A percentile compares a stretch with the other conserved stretches of the same genome.
These are phyloP conservation scores for Coprinopsis cinerea DNA, from an alignment of 768 basidiomycete genomes.

Conservation along the genomic window DNA sequence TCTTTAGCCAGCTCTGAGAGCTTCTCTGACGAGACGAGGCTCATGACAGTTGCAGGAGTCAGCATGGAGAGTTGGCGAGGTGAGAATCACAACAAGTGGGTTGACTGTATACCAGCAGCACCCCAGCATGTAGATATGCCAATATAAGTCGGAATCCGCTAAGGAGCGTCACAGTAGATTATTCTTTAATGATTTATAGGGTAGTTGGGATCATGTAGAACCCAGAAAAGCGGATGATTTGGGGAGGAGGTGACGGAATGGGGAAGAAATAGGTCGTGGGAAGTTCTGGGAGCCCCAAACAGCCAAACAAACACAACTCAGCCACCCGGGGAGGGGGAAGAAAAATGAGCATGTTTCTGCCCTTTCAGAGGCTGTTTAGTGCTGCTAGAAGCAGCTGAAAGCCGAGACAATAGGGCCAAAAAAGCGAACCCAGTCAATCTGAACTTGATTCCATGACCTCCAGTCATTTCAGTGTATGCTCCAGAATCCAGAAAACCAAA, in stretches of 20 bases:
- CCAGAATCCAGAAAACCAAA: too few relatives aligned
- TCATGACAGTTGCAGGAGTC: conserved; percentile 1
- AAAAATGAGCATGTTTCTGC: background rate
- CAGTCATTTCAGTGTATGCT: too few relatives aligned
- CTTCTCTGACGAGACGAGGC: conserved; percentile 8
- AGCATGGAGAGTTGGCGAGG: background rate
- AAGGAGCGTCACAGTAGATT: conserved; percentile 11
- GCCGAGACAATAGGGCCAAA: too few relatives aligned
- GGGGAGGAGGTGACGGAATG: background rate
- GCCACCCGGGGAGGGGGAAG: too few relatives aligned
- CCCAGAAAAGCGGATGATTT: background rate
- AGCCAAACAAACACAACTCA: too few relatives aligned
- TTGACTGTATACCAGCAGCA: background rate
- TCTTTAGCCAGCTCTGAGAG: conserved; percentile 23
- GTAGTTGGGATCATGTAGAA: background rate
- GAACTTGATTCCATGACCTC: too few relatives aligned
- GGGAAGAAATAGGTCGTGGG: background rate
- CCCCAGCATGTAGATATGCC: too few relatives aligned
- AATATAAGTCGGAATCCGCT: conserved; percentile 18
- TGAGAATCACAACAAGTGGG: background rate
- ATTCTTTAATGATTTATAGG: background rate
- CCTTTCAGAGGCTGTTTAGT: too few relatives aligned
- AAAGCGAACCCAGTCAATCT: too few relatives aligned
- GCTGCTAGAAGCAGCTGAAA: too few relatives aligned
- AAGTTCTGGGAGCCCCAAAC: too few relatives aligned